Evolutionary conservation across 2,329 filamentous ascomycete species (phyloP).

Genomic region (Stromatinia cepivora): DNA sequence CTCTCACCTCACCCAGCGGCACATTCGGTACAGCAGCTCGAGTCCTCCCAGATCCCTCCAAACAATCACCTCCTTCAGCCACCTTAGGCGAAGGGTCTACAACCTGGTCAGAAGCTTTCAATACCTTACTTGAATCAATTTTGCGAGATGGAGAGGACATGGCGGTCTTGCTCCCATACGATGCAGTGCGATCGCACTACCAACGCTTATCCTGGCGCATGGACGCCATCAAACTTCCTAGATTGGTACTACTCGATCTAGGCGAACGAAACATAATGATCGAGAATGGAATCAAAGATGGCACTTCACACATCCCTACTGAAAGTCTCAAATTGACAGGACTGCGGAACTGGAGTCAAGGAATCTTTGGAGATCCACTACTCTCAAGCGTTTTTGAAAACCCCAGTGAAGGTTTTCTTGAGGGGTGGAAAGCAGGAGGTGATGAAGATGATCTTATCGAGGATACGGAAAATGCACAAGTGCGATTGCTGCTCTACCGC

Average conservation of each 20-base stretch:
- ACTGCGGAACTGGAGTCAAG: slow-evolving; percentile 59
- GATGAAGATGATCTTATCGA: slow-evolving; percentile 44
- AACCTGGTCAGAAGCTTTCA: slow-evolving; percentile 59
- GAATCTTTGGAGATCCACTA: slow-evolving; percentile 60
- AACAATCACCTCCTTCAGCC: slow-evolving; percentile 17
- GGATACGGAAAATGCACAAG: slow-evolving; percentile 46
- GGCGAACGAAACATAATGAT: slow-evolving; percentile 54
- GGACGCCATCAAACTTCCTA: slow-evolving; percentile 52
- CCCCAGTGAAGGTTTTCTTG: slow-evolving; percentile 48
- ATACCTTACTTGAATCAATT: slow-evolving; percentile 55
- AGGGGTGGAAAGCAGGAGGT: slow-evolving; percentile 44
- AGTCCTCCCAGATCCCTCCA: slow-evolving; percentile 33
- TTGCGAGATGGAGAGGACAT: slow-evolving; percentile 62
- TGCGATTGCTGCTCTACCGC: slow-evolving; percentile 56
- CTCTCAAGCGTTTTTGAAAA: slow-evolving; percentile 52
- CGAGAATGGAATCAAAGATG: slow-evolving; percentile 26
- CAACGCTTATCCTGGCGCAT: slow-evolving; percentile 51
- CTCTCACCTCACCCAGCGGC: slow-evolving; percentile 35
- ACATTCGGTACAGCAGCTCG: slow-evolving; percentile 37
- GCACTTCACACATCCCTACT: slow-evolving; percentile 18
- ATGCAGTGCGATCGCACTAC: slow-evolving; percentile 54
- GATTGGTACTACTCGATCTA: slow-evolving; percentile 56
- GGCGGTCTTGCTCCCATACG: slow-evolving; percentile 58
- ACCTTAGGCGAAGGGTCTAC: slow-evolving; percentile 37
- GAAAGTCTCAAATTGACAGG: slow-evolving; percentile 46